Evolutionary conservation across 441 rosid genomes (phyloP), one percentile per base, ranked within the genome.

Genomic region (Metrosideros polymorpha): DNA sequence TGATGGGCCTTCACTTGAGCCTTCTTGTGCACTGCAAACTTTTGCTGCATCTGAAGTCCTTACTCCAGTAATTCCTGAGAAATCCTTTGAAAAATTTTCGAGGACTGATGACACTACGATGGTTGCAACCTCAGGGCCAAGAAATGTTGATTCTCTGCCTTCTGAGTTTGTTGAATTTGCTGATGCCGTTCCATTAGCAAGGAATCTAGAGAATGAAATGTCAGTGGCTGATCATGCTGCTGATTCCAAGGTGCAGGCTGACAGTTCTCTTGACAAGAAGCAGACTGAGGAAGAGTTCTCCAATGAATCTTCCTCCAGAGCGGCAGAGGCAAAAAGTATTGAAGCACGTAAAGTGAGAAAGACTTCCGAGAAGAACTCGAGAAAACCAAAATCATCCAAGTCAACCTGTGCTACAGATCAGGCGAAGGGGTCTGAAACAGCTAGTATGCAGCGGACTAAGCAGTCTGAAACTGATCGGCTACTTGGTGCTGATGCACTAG

Each of bases 281-380:
- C 89, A 61, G 82, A 87, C 79, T 86, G 92, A 89, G 87, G 93
- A 86, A 82, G 94, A 89, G 66, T 87, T 84, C 59, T 53, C 83
- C 87, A 89, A 51, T 86, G 89, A 86, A 71, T 93, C 89, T 86
- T 86, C 89, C 53, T 86, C 89, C 53, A 79, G 91, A 43, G 85
- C 66, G 39, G 90, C 61, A 24, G 96, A 90, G 87, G 88, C 82
- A 49, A 93, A 92, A 88, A 89, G 82, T 89, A 90, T 63, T 85
- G 98, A 95, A 90, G 89, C 86, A 53, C 91, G 91, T 83, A 98
- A 94, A 85, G 92, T 86, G 35, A 94, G 91, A 85, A 98, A 95
- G 88, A 86, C 93, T 83, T 91, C 95, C 32, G 99, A 94, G 87
- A 98, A 97, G 95, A 97, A 95, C 92, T 91, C 98, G 42, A 95